Conservation (phyloP, 2,329 filamentous ascomycete species). For the Aotearoamyces nothofagi region DNA sequence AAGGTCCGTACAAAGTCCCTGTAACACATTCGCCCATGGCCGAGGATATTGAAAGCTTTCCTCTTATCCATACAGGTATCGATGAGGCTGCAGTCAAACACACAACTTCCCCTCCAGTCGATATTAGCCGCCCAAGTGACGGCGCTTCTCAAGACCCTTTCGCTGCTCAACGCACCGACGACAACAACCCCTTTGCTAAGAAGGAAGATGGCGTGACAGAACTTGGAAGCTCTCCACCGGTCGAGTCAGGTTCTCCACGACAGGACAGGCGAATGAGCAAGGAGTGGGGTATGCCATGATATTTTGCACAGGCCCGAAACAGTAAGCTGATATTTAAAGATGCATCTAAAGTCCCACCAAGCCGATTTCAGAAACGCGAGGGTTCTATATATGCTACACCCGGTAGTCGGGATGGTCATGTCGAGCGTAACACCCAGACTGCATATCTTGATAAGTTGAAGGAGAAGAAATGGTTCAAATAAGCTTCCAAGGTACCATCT, state of each 20-base stretch:
- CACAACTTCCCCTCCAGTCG: conserved; percentile 1
- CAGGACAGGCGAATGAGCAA: conserved; percentile 21
- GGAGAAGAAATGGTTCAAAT: conserved; percentile 25
- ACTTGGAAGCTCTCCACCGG: conserved; percentile 11
- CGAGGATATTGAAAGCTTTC: too few species aligned
- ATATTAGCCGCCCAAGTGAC: background rate
- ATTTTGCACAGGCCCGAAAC: too few species aligned
- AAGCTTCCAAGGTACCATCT: too few species aligned
- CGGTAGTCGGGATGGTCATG: conserved; percentile 46
- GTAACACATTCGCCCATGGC: too few species aligned
- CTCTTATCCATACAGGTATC: too few species aligned
- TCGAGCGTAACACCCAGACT: conserved; percentile 41
- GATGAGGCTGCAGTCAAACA: too few species aligned
- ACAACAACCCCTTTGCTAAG: conserved; percentile 13
- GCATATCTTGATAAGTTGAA: conserved; percentile 42
- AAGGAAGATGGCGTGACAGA: conserved; percentile 9
- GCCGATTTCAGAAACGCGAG: conserved; percentile 54
- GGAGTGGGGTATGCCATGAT: conserved; percentile 20
- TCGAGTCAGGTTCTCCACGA: conserved; percentile 11
- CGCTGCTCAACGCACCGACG: conserved; percentile 10
- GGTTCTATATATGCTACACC: conserved; percentile 55
- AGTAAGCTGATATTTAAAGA: too few species aligned
- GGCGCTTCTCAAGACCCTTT: conserved; percentile 10
- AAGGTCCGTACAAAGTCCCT: too few species aligned
- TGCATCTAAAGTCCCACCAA: conserved; percentile 50